Evolutionary conservation across 2,329 filamentous ascomycete species (phyloP).

Genomic region (Curvularia sp.): DNA sequence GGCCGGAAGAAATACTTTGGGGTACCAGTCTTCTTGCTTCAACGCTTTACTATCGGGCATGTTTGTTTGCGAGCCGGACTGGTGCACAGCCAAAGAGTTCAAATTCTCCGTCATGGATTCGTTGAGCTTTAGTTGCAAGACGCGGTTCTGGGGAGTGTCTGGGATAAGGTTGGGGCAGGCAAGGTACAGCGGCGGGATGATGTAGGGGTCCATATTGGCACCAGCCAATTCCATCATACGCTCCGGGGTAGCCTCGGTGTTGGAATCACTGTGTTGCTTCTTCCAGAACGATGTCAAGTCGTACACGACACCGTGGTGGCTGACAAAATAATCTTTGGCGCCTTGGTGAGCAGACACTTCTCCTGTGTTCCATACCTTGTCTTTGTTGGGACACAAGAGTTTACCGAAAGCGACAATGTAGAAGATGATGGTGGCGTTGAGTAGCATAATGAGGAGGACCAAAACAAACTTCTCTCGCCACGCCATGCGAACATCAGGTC

Average conservation of each 20-base stretch:
- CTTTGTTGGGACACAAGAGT: constrained; percentile 85
- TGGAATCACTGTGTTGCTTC: constrained; percentile 79
- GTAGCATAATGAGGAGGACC: constrained; percentile 77
- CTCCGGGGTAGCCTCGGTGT: constrained; percentile 64
- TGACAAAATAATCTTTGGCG: constrained; percentile 83
- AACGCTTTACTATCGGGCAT: constrained; percentile 64
- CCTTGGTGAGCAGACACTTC: constrained; percentile 76
- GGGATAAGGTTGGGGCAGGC: constrained; percentile 78
- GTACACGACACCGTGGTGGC: constrained; percentile 86
- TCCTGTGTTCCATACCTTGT: constrained; percentile 82
- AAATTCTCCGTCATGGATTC: constrained; percentile 58
- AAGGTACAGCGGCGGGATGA: constrained; percentile 75
- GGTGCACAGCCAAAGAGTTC: constrained; percentile 68
- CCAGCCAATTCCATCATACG: constrained; percentile 83
- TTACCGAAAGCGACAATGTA: constrained; percentile 89
- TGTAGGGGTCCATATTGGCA: constrained; percentile 81
- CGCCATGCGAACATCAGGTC: constrained; percentile 93
- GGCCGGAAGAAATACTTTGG: constrained; percentile 72
- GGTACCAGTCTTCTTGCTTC: constrained; percentile 77
- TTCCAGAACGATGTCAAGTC: constrained; percentile 91
- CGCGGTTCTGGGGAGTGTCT: constrained; percentile 51
- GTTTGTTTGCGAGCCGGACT: constrained; percentile 68
- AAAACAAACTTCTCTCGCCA: constrained; percentile 96
- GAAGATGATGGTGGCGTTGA: constrained; percentile 86
- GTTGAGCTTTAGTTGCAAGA: constrained; percentile 68